Evolutionary conservation across 345 rosid genomes (phyloP).

Genomic region (Mangifera indica): DNA sequence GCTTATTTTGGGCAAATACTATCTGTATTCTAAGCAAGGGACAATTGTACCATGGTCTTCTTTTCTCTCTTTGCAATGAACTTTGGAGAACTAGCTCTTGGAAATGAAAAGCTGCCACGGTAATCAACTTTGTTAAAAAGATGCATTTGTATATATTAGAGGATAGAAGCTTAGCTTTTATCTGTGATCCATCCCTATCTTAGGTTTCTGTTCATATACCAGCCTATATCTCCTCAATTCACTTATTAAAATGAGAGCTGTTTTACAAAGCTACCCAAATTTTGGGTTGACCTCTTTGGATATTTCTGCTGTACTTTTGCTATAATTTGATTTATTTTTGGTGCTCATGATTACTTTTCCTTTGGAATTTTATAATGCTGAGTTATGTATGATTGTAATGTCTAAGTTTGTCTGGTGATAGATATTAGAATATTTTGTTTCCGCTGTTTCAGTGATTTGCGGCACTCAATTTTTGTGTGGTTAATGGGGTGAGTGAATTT

Average conservation of each 20-base stretch:
- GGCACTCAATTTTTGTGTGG: background rate
- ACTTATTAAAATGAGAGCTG: slow-evolving; percentile 17
- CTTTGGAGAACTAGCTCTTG: background rate
- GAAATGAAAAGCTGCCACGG: slow-evolving; percentile 11
- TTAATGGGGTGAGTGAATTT: too few species aligned
- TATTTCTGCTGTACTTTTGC: slow-evolving; percentile 1
- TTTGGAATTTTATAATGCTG: background rate
- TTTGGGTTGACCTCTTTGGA: slow-evolving; percentile 12
- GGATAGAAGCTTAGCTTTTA: slow-evolving; percentile 17
- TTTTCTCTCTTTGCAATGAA: background rate
- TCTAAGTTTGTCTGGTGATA: background rate
- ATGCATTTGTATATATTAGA: slow-evolving; percentile 36
- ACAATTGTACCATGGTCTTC: background rate
- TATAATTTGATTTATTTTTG: too few species aligned
- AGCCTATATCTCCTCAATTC: slow-evolving; percentile 16
- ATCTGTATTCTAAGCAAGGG: background rate
- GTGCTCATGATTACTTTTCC: background rate
- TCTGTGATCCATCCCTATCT: slow-evolving; percentile 18
- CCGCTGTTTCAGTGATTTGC: background rate
- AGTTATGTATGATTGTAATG: background rate
- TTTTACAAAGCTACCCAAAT: slow-evolving; percentile 13
- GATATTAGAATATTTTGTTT: background rate
- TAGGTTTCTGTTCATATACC: slow-evolving; percentile 20
- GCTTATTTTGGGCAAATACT: slow-evolving; percentile 15
- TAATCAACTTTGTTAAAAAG: background rate